A percentile compares a stretch with the other conserved stretches of the same genome.
phyloP scores from a whole-genome alignment of 106 monocot species.

The Vanilla planifolia region DNA sequence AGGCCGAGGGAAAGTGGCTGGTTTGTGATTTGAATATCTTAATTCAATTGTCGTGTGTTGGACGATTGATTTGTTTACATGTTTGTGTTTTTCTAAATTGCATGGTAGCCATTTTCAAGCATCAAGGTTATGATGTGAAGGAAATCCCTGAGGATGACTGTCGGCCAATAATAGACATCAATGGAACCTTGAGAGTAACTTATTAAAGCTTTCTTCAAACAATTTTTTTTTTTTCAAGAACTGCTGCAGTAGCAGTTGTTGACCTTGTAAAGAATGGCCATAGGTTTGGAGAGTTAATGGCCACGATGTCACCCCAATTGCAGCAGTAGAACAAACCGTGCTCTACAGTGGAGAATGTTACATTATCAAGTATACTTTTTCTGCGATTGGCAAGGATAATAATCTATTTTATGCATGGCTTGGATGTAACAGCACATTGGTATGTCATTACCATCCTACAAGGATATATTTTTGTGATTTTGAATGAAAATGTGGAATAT shows the following conservation, averaged over 20 bases:
- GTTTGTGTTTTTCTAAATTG: background rate
- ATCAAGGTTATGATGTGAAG: constrained; percentile 46
- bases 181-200: constrained; percentile 38
- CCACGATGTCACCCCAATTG: constrained; percentile 19
- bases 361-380: constrained; percentile 35
- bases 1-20: constrained; percentile 57
- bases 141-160: constrained; percentile 35
- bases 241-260: background rate
- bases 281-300: constrained; percentile 52
- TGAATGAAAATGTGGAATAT: background rate
- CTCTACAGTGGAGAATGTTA: constrained; percentile 53
- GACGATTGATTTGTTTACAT: background rate
- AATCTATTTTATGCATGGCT: constrained; percentile 44
- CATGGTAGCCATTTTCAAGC: constrained; percentile 46
- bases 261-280: background rate
- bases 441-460: background rate
- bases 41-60: too few relatives aligned
- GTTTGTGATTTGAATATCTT: too few relatives aligned
- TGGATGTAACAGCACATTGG: constrained; percentile 29
- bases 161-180: constrained; percentile 23
- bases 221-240: background rate
- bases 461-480: background rate
- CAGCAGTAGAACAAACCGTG: constrained; percentile 20
- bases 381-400: constrained; percentile 22
- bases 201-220: background rate